A percentile compares a stretch with the other conserved stretches of the same genome.
Evolutionary conservation across 805 yeast genomes (phyloP).

Genomic region (Candida sonorensis): DNA sequence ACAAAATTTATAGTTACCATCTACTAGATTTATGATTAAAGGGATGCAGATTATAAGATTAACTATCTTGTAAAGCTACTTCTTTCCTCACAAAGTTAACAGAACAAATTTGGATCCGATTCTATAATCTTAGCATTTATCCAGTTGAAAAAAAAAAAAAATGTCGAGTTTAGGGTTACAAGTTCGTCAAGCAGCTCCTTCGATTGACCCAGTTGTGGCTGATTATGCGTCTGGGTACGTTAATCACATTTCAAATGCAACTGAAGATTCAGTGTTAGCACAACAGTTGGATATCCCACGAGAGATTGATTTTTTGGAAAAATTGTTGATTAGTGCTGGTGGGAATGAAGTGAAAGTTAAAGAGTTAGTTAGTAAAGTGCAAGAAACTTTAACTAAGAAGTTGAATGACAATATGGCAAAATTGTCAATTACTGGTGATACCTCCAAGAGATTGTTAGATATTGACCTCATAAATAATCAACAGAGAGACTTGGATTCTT

Average conservation of each 20-base stretch:
- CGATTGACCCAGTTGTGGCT: conserved; percentile 77
- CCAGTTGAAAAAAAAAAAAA: too few species aligned
- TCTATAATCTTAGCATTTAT: too few species aligned
- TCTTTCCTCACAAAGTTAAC: too few species aligned
- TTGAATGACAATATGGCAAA: conserved; percentile 64
- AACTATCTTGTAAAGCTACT: too few species aligned
- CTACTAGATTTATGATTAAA: too few species aligned
- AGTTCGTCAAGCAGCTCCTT: conserved; percentile 80
- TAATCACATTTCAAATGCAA: conserved; percentile 68
- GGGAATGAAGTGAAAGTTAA: conserved; percentile 56
- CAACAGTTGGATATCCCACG: conserved; percentile 58
- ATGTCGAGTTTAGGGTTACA: conserved; percentile 38
- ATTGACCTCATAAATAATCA: conserved; percentile 64
- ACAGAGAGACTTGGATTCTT: conserved; percentile 68
- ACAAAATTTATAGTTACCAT: too few species aligned
- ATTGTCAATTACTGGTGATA: conserved; percentile 73
- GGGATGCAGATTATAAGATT: too few species aligned
- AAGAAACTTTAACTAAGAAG: conserved; percentile 44
- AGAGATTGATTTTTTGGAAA: conserved; percentile 64
- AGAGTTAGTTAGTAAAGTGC: conserved; percentile 37
- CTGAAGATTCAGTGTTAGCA: conserved; percentile 77
- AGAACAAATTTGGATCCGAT: too few species aligned
- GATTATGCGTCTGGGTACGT: conserved; percentile 92
- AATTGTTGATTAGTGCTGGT: conserved; percentile 74
- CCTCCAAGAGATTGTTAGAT: conserved; percentile 80